Conservation (phyloP, 129 eudicot genomes). For the Arctium minus region DNA sequence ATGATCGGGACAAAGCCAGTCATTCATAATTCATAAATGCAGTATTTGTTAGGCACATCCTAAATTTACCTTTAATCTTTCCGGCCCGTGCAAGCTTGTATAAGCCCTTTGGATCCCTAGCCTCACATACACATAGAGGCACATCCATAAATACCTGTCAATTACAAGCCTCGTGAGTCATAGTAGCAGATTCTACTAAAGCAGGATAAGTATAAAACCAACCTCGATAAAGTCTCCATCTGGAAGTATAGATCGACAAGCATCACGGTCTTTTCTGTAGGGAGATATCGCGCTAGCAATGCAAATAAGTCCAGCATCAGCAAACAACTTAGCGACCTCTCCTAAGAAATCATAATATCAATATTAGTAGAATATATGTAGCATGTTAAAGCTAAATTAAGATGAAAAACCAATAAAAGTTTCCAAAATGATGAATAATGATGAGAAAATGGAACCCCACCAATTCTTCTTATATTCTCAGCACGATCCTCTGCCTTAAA, state of each 20-base stretch:
- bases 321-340: constrained; percentile 93
- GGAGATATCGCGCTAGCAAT: constrained; percentile 97
- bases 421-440: no score
- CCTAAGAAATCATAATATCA: constrained; percentile 36
- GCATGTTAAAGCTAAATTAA: background rate
- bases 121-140: constrained; percentile 83
- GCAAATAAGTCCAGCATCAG: constrained; percentile 95
- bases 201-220: background rate
- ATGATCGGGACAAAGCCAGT: background rate
- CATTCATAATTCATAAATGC: background rate
- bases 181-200: background rate
- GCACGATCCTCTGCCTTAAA: constrained; percentile 91
- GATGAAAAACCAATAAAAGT: background rate
- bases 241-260: constrained; percentile 75
- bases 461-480: constrained; percentile 88
- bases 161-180: constrained; percentile 10
- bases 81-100: constrained; percentile 97
- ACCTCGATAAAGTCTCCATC: constrained; percentile 96
- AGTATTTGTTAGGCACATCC: background rate
- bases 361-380: background rate
- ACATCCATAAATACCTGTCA: constrained; percentile 87
- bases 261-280: constrained; percentile 83
- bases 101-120: constrained; percentile 93
- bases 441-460: constrained; percentile 37
- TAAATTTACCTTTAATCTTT: constrained; percentile 72